Conservation (phyloP, 352 stramenopile species). For the Pythium sp. region DNA sequence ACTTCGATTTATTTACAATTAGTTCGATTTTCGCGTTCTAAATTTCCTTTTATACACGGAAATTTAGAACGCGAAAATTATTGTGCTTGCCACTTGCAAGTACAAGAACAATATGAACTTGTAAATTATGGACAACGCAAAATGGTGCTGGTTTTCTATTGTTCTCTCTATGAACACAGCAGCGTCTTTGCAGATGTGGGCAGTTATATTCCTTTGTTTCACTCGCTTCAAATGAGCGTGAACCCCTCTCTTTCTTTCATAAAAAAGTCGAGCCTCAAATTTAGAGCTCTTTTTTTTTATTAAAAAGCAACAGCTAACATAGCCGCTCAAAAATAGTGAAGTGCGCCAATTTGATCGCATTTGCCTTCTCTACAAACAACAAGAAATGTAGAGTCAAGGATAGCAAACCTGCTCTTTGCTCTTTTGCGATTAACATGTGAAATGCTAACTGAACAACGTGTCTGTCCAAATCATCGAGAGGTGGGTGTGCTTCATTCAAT, state of each 20-base stretch:
- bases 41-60: not conserved
- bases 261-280: slow-evolving; percentile 2
- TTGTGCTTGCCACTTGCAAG: too few species aligned
- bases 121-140: not conserved
- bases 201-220: slow-evolving; percentile 5
- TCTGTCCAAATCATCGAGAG: not conserved
- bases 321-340: not conserved
- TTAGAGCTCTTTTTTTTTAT: not conserved
- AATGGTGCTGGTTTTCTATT: not conserved
- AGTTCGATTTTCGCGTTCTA: not conserved
- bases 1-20: not conserved
- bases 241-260: not conserved
- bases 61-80: too few species aligned
- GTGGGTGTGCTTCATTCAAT: not conserved
- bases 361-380: not conserved
- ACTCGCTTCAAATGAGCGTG: not conserved
- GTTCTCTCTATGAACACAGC: not conserved
- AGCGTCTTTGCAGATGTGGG: not conserved
- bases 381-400: not conserved
- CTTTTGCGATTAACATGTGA: not conserved
- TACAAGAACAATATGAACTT: not conserved
- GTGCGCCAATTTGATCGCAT: not conserved
- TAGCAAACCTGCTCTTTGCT: not conserved
- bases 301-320: not conserved
- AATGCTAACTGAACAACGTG: not conserved